These are phyloP conservation scores for Terana coerulea DNA, from an alignment of 768 basidiomycete species.

Conservation along the genomic window DNA sequence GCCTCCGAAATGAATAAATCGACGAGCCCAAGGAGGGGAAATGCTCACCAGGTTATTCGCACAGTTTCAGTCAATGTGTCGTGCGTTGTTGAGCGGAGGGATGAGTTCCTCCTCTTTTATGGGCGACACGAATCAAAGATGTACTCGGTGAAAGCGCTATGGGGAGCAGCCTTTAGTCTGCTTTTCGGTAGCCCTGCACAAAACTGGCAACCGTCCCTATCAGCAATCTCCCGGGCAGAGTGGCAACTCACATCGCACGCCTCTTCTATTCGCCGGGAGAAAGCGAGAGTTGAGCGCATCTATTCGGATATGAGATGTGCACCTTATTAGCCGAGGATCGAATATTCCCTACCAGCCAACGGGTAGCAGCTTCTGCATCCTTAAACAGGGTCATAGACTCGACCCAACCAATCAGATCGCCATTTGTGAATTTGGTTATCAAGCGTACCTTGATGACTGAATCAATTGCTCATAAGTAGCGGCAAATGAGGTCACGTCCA, in stretches of 20 bases:
- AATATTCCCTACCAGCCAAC: background rate
- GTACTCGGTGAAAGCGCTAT: background rate
- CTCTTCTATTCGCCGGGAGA: slow-evolving; percentile 1
- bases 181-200: background rate
- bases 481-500: background rate
- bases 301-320: background rate
- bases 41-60: no score
- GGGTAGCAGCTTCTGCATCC: background rate
- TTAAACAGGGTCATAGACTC: background rate
- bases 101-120: no score
- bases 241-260: background rate
- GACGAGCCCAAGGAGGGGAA: no score
- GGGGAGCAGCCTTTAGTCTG: background rate
- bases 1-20: no score
- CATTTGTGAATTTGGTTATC: background rate
- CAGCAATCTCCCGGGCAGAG: background rate
- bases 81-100: no score
- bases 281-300: background rate
- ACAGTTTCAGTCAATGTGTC: no score
- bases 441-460: background rate
- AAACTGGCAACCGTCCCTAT: background rate
- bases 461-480: no score
- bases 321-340: slow-evolving; percentile 1
- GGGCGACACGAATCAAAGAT: no score
- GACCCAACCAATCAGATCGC: background rate